A percentile compares a stretch with the other conserved stretches of the same genome.
Conservation (phyloP, 2,329 filamentous ascomycete species). For the Calonectria ilicicola region DNA sequence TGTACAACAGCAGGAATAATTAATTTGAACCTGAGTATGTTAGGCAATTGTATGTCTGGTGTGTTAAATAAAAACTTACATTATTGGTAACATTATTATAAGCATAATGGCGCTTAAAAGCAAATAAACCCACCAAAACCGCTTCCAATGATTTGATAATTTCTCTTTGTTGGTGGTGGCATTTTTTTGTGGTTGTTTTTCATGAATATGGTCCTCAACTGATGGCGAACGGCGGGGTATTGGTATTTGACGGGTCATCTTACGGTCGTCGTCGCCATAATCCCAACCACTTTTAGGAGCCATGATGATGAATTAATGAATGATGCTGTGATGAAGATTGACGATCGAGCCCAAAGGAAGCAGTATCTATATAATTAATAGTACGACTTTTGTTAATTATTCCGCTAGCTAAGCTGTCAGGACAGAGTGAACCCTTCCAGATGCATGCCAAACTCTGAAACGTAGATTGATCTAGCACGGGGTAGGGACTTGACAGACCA, state of each 20-base stretch:
- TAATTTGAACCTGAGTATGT: slow-evolving; percentile 54
- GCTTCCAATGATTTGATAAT: slow-evolving; percentile 53
- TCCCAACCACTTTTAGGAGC: slow-evolving; percentile 3
- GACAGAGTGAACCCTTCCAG: background rate
- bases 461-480: background rate
- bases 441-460: background rate
- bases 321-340: background rate
- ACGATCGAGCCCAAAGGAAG: background rate
- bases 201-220: slow-evolving; percentile 24
- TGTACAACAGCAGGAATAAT: slow-evolving; percentile 61
- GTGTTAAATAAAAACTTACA: slow-evolving; percentile 50
- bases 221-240: background rate
- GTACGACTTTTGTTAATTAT: background rate
- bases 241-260: too few species aligned
- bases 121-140: slow-evolving; percentile 58
- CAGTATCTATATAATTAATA: background rate
- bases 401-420: background rate
- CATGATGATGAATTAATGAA: background rate
- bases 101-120: slow-evolving; percentile 52
- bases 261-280: background rate
- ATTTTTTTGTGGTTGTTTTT: slow-evolving; percentile 17
- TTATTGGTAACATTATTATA: slow-evolving; percentile 57
- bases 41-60: background rate
- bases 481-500: background rate
- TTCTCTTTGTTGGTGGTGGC: slow-evolving; percentile 50